Conservation (phyloP, 805 yeast species). For the Pichia scutulata region DNA sequence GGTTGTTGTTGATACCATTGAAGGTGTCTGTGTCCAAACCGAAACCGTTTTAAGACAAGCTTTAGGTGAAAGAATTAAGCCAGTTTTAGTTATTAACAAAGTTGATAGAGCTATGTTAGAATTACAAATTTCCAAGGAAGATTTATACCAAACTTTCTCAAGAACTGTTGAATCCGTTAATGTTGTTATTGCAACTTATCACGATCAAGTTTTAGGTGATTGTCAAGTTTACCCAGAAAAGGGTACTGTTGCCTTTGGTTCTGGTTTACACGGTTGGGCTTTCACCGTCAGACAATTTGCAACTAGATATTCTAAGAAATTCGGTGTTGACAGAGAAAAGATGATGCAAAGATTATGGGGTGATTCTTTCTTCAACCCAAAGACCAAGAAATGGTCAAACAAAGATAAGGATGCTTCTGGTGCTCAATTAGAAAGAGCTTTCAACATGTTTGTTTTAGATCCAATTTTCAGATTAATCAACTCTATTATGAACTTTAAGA, state of each 20-base stretch:
- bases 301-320: constrained; percentile 95
- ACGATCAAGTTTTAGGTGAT: constrained; percentile 87
- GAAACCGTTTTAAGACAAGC: constrained; percentile 99
- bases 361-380: constrained; percentile 99
- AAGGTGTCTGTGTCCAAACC: constrained; percentile 99
- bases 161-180: constrained; percentile 99
- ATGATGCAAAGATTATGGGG: constrained; percentile 99
- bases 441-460: constrained; percentile 98
- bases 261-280: constrained; percentile 99
- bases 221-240: constrained; percentile 97
- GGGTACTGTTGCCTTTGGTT: constrained; percentile 99
- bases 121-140: constrained; percentile 98
- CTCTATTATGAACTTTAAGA: constrained; percentile 98
- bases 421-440: constrained; percentile 94
- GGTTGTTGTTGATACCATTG: constrained; percentile 98
- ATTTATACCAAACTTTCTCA: constrained; percentile 93
- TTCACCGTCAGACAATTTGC: constrained; percentile 99
- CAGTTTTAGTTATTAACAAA: constrained; percentile 97
- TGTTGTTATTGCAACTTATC: constrained; percentile 94
- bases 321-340: constrained; percentile 96
- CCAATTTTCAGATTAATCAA: constrained; percentile 97
- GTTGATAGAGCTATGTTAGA: constrained; percentile 99
- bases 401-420: constrained; percentile 94
- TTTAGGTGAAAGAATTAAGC: constrained; percentile 98
- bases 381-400: constrained; percentile 99